Evolutionary conservation across 2,329 filamentous ascomycete genomes (phyloP), one percentile per base, ranked within the genome.

Genomic region (Calonectria pseudoreteaudii): DNA sequence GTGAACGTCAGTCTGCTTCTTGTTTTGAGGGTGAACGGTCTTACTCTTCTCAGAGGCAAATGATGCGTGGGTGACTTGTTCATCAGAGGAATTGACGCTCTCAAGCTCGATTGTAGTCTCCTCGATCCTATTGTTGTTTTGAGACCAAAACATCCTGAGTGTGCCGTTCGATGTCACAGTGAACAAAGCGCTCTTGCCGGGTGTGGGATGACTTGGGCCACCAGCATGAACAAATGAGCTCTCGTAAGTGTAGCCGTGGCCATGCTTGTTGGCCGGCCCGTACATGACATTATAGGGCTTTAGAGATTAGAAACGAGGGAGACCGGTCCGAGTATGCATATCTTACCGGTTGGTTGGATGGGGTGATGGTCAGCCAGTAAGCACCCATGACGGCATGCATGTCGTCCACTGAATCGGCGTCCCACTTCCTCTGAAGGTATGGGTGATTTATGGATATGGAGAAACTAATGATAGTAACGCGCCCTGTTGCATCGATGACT

Each of bases 21-120:
- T 52, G 20, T 50, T 34, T 14, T 31, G 31, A 18, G 26, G 30
- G 11, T 3, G 10, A 18, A 5, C 13, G 10, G 16, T 80, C 87
- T 81, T 84, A 94, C 94, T 92, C 84, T 93, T 94, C 70, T 96
- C 94, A 4, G 94, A 91, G 72, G 93, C 91, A 75, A 95, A 87
- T 49, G 94, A 90, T 14, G 94, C 94, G 85, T 97, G 95, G 0
- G 94, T 95, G 66, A 96, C 89, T n/a, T 94, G 83, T 76, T 95
- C 93, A 75, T 95, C 92, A 0, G 93, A 92, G 41, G 92, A 92
- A 34, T 91, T 89, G 71, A 95, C 89, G 75, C 92, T 93, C 81
- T 96, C 94, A 44, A 98, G 85, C 75, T 96, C 94, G n/a, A 93
- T 86, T 4, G 90, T 90, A 0, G 91, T 90, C 81, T 97, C 94